Evolutionary conservation across 441 rosid species (phyloP).

Genomic region (Pelargonium australe): DNA sequence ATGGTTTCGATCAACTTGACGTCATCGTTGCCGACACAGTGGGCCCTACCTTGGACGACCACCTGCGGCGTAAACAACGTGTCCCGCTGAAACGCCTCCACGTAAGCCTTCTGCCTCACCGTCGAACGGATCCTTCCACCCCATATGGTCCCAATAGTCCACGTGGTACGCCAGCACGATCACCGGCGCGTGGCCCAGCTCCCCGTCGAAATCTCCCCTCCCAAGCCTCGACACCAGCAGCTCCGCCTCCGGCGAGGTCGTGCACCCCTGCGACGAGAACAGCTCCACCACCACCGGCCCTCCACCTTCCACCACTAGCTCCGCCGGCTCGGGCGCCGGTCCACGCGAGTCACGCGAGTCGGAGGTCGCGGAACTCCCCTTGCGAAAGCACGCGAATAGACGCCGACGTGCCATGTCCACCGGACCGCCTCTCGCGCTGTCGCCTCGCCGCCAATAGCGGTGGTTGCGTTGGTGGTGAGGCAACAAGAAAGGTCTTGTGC

Average conservation of each 20-base stretch:
- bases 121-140: constrained; percentile 96
- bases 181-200: constrained; percentile 41
- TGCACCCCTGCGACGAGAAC: constrained; percentile 84
- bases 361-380: background rate
- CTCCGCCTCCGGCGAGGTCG: constrained; percentile 73
- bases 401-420: constrained; percentile 48
- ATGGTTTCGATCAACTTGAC: constrained; percentile 51
- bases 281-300: constrained; percentile 72
- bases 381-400: constrained; percentile 60
- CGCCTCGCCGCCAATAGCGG: constrained; percentile 26
- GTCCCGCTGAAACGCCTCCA: constrained; percentile 68
- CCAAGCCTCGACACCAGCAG: constrained; percentile 68
- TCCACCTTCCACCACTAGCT: constrained; percentile 20
- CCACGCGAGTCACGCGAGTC: background rate
- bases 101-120: constrained; percentile 77
- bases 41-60: constrained; percentile 60
- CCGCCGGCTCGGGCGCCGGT: constrained; percentile 1
- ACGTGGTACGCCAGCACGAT: constrained; percentile 66
- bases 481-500: background rate
- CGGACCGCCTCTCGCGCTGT: background rate
- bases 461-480: constrained; percentile 7
- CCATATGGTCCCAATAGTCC: constrained; percentile 84
- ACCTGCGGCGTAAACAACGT: constrained; percentile 84
- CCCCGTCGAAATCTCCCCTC: constrained; percentile 62
- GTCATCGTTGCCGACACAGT: constrained; percentile 56